Percentiles rank a stretch among this genome's conserved stretches.
These are phyloP conservation scores for Pilobolus umbonatus DNA, from an alignment of 192 early-diverging fungal species.

Conservation along the genomic window DNA sequence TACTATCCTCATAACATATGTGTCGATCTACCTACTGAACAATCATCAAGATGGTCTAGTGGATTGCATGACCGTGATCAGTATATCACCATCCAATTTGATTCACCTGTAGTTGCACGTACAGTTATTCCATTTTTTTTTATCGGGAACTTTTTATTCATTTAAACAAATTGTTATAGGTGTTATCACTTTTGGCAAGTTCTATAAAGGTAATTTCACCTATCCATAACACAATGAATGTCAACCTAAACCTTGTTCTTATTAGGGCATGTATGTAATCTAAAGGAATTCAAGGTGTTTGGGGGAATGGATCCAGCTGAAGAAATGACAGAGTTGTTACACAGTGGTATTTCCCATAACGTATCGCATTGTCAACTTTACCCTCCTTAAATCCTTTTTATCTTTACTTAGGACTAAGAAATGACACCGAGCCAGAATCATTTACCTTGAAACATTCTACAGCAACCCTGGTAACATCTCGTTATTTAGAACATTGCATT, in stretches of 20 bases:
- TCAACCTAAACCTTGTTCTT: neutral
- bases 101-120: constrained; percentile 77
- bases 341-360: constrained; percentile 45
- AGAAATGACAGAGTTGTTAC: constrained; percentile 80
- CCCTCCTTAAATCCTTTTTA: neutral
- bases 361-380: neutral
- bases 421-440: constrained; percentile 79
- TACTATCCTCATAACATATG: constrained; percentile 85
- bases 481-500: neutral
- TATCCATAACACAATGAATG: neutral
- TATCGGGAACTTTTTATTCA: neutral
- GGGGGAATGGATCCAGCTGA: constrained; percentile 78
- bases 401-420: constrained; percentile 42
- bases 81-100: constrained; percentile 82
- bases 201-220: constrained; percentile 52
- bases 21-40: constrained; percentile 78
- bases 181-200: constrained; percentile 94
- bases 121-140: too few species aligned
- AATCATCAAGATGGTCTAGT: constrained; percentile 87
- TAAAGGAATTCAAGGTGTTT: constrained; percentile 93
- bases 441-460: constrained; percentile 77
- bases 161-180: constrained; percentile 34
- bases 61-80: constrained; percentile 84
- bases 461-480: constrained; percentile 57
- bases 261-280: constrained; percentile 80